Percentiles rank a stretch among this genome's conserved stretches.
phyloP scores from a whole-genome alignment of 164 flowering plant species.

The Kalanchoe fedtschenkoi region DNA sequence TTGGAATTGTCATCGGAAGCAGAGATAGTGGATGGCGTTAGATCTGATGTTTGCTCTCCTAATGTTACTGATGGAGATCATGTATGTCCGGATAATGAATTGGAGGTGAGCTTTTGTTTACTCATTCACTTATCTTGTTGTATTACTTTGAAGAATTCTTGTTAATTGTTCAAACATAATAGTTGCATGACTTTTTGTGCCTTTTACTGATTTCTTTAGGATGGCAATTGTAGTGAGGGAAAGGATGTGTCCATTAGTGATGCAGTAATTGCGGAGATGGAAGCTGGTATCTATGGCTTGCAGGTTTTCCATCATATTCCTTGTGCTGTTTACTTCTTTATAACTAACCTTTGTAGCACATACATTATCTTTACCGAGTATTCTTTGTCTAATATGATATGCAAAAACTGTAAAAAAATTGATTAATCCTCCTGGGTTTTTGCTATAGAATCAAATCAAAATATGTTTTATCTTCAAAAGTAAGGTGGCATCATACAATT shows the following conservation, averaged over 20 bases:
- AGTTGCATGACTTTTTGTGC: neutral
- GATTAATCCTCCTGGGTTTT: no score
- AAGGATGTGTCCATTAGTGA: slow-evolving; percentile 27
- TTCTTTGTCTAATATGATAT: no score
- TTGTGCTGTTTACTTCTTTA: no score
- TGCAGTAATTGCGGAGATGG: slow-evolving; percentile 47
- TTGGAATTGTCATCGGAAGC: slow-evolving; percentile 8
- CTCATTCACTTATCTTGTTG: neutral
- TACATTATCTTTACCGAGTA: no score
- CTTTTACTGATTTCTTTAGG: slow-evolving; percentile 14
- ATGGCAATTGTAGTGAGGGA: slow-evolving; percentile 11
- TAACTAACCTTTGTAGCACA: no score
- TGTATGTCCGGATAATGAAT: slow-evolving; percentile 13
- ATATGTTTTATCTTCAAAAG: no score
- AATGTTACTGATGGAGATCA: slow-evolving; percentile 11
- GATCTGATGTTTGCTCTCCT: slow-evolving; percentile 14
- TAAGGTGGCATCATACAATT: no score
- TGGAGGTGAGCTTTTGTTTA: slow-evolving; percentile 13
- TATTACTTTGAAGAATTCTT: neutral
- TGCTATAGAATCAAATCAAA: no score
- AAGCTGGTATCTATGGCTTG: slow-evolving; percentile 46
- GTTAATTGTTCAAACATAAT: neutral
- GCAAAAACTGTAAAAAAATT: no score
- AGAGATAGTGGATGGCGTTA: slow-evolving; percentile 7
- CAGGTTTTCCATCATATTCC: slow-evolving; percentile 23